Percentiles rank a stretch among this genome's conserved stretches.
Conservation (phyloP, 2,329 filamentous ascomycete genomes). For the Cercospora berteroae region DNA sequence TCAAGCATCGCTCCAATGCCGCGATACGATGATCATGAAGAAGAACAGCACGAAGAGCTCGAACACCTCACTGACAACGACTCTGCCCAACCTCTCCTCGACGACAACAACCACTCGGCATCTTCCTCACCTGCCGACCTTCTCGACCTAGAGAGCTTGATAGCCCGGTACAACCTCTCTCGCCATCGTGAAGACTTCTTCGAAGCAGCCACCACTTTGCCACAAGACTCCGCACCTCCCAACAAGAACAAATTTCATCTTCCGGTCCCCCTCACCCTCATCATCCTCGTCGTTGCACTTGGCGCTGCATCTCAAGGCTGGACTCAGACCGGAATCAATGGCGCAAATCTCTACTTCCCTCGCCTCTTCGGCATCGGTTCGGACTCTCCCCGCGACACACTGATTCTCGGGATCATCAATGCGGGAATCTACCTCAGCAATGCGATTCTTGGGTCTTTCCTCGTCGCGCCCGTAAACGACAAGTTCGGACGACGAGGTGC, state of each 20-base stretch:
- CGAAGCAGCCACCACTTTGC: background rate
- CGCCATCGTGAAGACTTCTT: constrained; percentile 35
- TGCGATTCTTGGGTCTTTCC: background rate
- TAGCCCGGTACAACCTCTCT: constrained; percentile 43
- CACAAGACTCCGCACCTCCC: background rate
- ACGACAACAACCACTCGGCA: background rate
- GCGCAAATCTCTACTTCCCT: constrained; percentile 33
- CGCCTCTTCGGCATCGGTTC: constrained; percentile 27
- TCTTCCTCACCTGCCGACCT: background rate
- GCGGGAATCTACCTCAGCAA: background rate
- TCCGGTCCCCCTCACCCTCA: background rate
- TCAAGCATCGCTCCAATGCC: background rate
- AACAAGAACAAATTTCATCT: background rate
- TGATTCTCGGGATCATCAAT: constrained; percentile 32
- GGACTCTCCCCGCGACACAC: constrained; percentile 20
- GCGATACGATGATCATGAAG: background rate
- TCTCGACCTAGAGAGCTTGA: background rate
- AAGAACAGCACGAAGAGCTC: background rate
- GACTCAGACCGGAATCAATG: constrained; percentile 13
- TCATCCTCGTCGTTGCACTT: background rate
- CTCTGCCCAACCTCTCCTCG: background rate
- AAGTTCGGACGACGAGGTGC: background rate
- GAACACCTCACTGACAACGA: background rate
- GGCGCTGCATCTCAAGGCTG: background rate
- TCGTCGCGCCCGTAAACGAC: background rate